Evolutionary conservation across 345 rosid genomes (phyloP), one percentile per base, ranked within the genome.

Genomic region (Isatis tinctoria): DNA sequence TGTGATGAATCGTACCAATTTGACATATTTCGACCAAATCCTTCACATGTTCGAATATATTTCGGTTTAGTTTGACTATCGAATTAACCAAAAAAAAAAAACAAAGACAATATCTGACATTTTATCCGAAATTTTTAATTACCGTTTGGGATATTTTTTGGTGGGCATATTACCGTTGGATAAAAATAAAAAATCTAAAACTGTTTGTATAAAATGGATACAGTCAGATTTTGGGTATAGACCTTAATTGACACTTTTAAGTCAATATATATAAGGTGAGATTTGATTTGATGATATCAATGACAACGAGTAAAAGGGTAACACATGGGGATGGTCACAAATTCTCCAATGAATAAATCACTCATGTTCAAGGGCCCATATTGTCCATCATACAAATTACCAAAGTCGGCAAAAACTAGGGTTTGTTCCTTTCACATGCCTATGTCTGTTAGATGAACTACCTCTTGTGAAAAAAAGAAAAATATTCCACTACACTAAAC

Each of bases 281-380:
- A 22, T 28, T 45, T 64, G 76, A 6, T 64, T 56, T 28, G 33
- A 58, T 48, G 43, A 54, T 26, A 62, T 24, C 4, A 37, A 17
- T 77, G 72, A 49, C 27, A 64, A 54, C 36, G 61, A 69, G 78
- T 74, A 56, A 78, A 68, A 26, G 67, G 52, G 62, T 60, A 74
- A 84, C 84, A 82, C 81, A 80, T 76, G 83, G 78, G 72, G 56
- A 67, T 65, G 74, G 83, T 61, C 74, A 70, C 72, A 74, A 51
- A 77, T 73, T 76, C 70, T 60, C 61, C 36, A 53, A 44, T 65
- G 70, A 64, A 67, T 47, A 74, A 47, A 59, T 75, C 77, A 64
- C 36, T 65, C 76, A 76, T 47, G 44, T 58, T 63, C 67, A 77
- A 75, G 80, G 84, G 65, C 77, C 86, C 84, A 76, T 64, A 66